Evolutionary conservation across 1,139 yeast species (phyloP), one percentile per base, ranked within the genome.

Genomic region (Nakaseomyces nivariensis): DNA sequence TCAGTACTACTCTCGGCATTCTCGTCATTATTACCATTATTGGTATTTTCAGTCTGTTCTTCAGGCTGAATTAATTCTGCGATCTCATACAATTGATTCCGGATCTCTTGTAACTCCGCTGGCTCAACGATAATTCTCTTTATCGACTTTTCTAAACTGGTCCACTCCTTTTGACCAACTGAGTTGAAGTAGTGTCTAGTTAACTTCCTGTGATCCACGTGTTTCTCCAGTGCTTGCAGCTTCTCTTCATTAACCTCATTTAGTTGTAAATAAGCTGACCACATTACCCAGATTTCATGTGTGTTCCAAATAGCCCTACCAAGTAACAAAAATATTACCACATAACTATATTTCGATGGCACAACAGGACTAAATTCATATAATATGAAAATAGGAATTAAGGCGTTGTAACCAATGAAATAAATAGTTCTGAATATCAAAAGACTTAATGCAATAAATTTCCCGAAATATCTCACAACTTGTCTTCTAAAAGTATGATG

Each of bases 261-360:
- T 10, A 52, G 46, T 31, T 53, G 52, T 13, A 58, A 49, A 47
- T 51, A 58, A 13, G 56, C 60, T 13, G 53, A 47, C 67, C 67
- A 63, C 46, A 58, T 50, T 22, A 52, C 57, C 55, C 57, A 54
- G 9, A 64, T 56, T 25, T 60, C 64, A 4, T 53, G 49, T 2
- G 59, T 57, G 10, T 54, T 53, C 56, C 59, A 53, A 7, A 61
- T 32, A 3, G 60, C 53, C 37, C 59, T 54, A 3, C 55, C 27
- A 6, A 61, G 17, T 27, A 58, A 52, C 26, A 56, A 40, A 1
- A 54, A 34, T 1, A 54, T 49, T 11, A 59, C 48, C 10, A 54
- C 26, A 10, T 57, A 36, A 29, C 57, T 54, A 37, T 55, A 54
- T 26, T 50, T 51, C 11, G 46, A 31, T 7, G 63, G 60, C 11